Percentiles rank a stretch among this genome's conserved stretches.
Conservation (phyloP, 78 protist genomes). For the Cyanophora paradoxa region DNA sequence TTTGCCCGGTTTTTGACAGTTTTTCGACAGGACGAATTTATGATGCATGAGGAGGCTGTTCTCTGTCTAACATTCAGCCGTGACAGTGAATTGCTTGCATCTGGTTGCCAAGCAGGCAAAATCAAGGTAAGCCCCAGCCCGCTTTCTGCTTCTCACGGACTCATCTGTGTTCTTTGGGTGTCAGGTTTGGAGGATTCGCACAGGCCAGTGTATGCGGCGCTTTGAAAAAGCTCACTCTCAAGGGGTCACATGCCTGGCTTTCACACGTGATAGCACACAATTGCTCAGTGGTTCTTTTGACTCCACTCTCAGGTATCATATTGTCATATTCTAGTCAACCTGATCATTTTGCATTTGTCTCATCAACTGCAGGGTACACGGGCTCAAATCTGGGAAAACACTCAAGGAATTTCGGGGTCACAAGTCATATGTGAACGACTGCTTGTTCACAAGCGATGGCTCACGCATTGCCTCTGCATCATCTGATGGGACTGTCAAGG, state of each 20-base stretch:
- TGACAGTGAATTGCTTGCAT: constrained; percentile 72
- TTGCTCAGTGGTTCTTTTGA: constrained; percentile 57
- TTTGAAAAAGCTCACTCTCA: constrained; percentile 64
- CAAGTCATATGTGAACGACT: constrained; percentile 55
- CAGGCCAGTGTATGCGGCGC: constrained; percentile 56
- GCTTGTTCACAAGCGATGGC: constrained; percentile 25
- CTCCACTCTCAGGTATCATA: constrained; percentile 47
- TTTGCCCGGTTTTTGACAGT: not conserved
- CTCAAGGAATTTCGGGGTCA: constrained; percentile 75
- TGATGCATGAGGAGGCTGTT: constrained; percentile 71
- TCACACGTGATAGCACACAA: constrained; percentile 42
- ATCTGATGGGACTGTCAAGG: constrained; percentile 62
- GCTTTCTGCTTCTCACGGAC: too few species aligned
- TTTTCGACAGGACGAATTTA: constrained; percentile 44
- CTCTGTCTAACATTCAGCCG: constrained; percentile 48
- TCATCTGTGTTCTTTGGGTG: too few species aligned
- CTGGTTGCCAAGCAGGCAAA: not conserved
- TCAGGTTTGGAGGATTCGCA: constrained; percentile 9
- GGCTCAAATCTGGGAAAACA: constrained; percentile 66
- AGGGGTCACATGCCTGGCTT: constrained; percentile 61
- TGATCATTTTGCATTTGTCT: not conserved
- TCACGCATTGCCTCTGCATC: constrained; percentile 34
- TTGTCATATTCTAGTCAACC: too few species aligned
- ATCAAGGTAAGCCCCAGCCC: too few species aligned
- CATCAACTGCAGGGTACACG: too few species aligned